A percentile compares a stretch with the other conserved stretches of the same genome.
phyloP scores from a whole-genome alignment of 129 eudicot species.

The Flaveria brownii region DNA sequence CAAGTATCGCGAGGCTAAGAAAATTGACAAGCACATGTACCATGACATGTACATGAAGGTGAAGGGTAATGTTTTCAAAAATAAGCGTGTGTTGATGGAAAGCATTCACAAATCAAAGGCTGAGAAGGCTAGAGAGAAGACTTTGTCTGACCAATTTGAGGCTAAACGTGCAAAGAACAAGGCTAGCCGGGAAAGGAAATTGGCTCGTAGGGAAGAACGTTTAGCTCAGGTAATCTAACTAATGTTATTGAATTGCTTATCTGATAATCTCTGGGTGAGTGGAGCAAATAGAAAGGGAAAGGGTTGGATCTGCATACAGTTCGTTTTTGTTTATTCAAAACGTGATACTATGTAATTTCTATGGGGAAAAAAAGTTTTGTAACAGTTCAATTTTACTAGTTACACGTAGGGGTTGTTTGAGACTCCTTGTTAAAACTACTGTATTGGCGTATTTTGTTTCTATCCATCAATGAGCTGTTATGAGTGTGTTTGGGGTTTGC shows the following conservation, averaged over 20 bases:
- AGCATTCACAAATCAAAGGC: slow-evolving; percentile 89
- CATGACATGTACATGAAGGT: slow-evolving; percentile 98
- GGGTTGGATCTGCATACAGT: neutral
- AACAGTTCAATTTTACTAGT: too few relatives aligned
- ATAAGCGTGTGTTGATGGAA: slow-evolving; percentile 83
- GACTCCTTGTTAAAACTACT: too few relatives aligned
- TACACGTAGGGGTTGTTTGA: too few relatives aligned
- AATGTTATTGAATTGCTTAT: neutral
- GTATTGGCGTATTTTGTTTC: too few relatives aligned
- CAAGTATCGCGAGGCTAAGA: slow-evolving; percentile 78
- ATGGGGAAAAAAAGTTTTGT: too few relatives aligned
- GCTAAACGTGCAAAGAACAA: slow-evolving; percentile 77
- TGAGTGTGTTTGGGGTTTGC: too few relatives aligned
- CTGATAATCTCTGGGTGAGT: neutral
- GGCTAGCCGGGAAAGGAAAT: slow-evolving; percentile 60
- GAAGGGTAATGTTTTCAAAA: slow-evolving; percentile 91
- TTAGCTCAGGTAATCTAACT: slow-evolving; percentile 48
- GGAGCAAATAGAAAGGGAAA: neutral
- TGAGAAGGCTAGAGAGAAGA: slow-evolving; percentile 94
- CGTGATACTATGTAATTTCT: too few relatives aligned
- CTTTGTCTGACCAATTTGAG: slow-evolving; percentile 72
- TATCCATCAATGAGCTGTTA: too few relatives aligned
- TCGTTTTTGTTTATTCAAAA: too few relatives aligned
- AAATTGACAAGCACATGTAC: slow-evolving; percentile 89
- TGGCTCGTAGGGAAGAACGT: slow-evolving; percentile 66